Conservation (phyloP, 1,284 basidiomycete species). For the Chalciporus sp. region DNA sequence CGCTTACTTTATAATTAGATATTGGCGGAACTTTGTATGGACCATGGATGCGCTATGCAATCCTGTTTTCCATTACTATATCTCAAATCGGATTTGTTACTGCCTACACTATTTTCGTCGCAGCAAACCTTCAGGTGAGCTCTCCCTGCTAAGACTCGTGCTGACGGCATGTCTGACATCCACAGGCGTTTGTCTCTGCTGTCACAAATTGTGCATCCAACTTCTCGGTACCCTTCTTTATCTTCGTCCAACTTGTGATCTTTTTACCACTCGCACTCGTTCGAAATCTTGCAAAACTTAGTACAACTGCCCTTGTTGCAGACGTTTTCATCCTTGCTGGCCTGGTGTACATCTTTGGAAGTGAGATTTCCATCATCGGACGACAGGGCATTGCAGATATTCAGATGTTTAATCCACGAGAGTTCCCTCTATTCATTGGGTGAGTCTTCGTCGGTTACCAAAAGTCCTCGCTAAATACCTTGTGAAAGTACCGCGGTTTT, state of each 20-base stretch:
- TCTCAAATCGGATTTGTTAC: conserved; percentile 91
- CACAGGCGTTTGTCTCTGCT: conserved; percentile 79
- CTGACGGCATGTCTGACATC: conserved; percentile 3
- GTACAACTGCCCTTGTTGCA: conserved; percentile 89
- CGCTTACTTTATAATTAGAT: conserved; percentile 51
- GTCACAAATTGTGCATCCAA: conserved; percentile 78
- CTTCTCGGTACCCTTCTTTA: conserved; percentile 79
- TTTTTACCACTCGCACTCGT: conserved; percentile 89
- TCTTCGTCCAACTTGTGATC: conserved; percentile 81
- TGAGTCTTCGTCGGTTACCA: conserved; percentile 38
- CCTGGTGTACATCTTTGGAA: conserved; percentile 82
- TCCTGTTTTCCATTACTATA: conserved; percentile 85
- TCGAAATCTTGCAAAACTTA: conserved; percentile 90
- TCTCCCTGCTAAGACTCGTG: not conserved
- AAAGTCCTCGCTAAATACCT: conserved; percentile 2
- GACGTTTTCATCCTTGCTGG: conserved; percentile 96
- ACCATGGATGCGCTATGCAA: conserved; percentile 88
- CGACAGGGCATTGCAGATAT: conserved; percentile 80
- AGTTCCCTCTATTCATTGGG: conserved; percentile 94
- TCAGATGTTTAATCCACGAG: conserved; percentile 84
- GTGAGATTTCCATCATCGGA: conserved; percentile 72
- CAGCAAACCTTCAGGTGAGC: conserved; percentile 79
- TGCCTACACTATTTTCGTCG: conserved; percentile 96
- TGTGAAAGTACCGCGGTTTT: conserved; percentile 88
- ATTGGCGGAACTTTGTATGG: conserved; percentile 95